Evolutionary conservation across 2,329 filamentous ascomycete genomes (phyloP).

Genomic region (Pseudogymnoascus sp.): DNA sequence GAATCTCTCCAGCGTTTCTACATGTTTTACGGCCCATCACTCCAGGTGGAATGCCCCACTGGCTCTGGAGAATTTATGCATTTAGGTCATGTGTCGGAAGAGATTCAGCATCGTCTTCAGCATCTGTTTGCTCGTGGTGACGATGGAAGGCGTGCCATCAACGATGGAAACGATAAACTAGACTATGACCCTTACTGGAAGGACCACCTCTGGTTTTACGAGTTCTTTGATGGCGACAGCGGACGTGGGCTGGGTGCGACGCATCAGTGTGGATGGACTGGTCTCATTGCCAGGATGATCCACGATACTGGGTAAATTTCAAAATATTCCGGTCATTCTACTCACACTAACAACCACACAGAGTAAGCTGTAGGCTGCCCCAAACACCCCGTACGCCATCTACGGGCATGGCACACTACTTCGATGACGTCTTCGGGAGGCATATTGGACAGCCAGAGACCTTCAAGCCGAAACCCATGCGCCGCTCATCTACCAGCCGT

Average conservation of each 20-base stretch:
- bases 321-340: neutral
- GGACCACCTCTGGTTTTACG: conserved; percentile 90
- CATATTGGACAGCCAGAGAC: conserved; percentile 35
- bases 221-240: conserved; percentile 92
- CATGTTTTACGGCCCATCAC: conserved; percentile 84
- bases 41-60: conserved; percentile 89
- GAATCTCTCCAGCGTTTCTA: conserved; percentile 93
- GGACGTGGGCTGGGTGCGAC: conserved; percentile 85
- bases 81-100: conserved; percentile 86
- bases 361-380: conserved; percentile 80
- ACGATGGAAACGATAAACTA: conserved; percentile 73
- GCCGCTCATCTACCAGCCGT: conserved; percentile 72
- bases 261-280: conserved; percentile 96
- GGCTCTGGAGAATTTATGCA: conserved; percentile 95
- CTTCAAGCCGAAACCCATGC: conserved; percentile 42
- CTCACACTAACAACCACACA: conserved; percentile 40
- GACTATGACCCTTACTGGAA: conserved; percentile 93
- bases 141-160: conserved; percentile 81
- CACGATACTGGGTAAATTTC: conserved; percentile 82
- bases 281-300: conserved; percentile 91
- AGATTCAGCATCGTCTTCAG: conserved; percentile 89
- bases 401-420: conserved; percentile 82
- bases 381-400: conserved; percentile 87
- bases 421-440: conserved; percentile 77
- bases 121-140: conserved; percentile 82